Base-by-base conservation (phyloP, 2,329 filamentous ascomycete genomes). In the Fulvia fulva region DNA sequence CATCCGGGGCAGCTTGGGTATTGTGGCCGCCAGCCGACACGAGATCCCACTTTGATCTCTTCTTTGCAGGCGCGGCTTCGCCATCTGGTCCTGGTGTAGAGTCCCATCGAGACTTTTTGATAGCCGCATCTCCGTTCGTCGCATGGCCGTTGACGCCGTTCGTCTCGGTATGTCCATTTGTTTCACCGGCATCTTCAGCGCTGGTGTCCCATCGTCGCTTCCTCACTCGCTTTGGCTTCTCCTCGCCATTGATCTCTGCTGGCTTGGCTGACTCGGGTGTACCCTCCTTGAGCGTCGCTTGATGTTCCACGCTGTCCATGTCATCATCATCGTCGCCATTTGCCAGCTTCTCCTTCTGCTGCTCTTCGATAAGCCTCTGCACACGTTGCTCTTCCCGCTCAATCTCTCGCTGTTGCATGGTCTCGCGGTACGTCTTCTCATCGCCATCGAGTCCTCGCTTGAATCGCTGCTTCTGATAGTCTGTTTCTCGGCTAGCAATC, bases 381-480 rank as follows among this genome's bases (percentile, higher is more conserved):
- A 99, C 88, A 63, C 93, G 85, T 68, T 93, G 90, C 76, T 99
- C 94, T 77, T 99, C 94, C 64, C 91, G 86, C 76, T 99, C 93
- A 9, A 97, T 76, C 67, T 99, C 93, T 55, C 91, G 88, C 65
- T 87, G 81, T 65, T 90, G 88, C 93, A 99, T 97, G 53, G 95
- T 82, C 64, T 96, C 90, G 67, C 89, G 86, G 73, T 97, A 99
- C 60, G 86, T 93, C 61, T 89, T 81, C 65, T 91, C 87, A 23
- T 86, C 50, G 82, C 84, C 72, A 22, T 91, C 94, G 63, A 97
- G 81, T 53, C 85, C 87, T 61, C 94, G 91, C 73, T 96, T 87
- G 74, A 96, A 95, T 59, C 92, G 87, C 65, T 92, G 90, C 77
- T 96, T 96, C 77, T 99, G 95, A 73, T 99, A 99, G 71, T 97